Evolutionary conservation across 257 asterid genomes (phyloP).

Genomic region (Solanum bukasovii): DNA sequence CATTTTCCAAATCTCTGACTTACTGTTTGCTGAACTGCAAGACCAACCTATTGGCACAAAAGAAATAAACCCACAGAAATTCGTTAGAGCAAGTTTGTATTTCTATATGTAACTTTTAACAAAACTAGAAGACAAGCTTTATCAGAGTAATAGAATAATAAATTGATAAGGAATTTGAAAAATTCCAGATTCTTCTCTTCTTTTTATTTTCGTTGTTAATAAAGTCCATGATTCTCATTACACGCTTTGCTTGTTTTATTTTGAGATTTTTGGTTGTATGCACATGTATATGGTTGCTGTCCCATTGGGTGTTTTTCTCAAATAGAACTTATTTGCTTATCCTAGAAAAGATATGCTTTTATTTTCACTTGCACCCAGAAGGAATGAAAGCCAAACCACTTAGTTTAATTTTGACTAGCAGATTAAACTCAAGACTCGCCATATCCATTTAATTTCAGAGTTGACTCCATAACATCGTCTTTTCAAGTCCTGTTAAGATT

Average conservation of each 20-base stretch:
- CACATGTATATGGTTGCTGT: background rate
- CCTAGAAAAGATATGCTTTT: background rate
- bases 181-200: background rate
- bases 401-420: background rate
- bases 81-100: background rate
- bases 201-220: background rate
- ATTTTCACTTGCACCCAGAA: background rate
- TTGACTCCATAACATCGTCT: background rate
- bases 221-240: background rate
- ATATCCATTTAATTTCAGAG: background rate
- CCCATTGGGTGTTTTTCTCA: background rate
- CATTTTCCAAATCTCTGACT: slow-evolving; percentile 84
- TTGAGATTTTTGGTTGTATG: background rate
- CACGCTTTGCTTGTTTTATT: background rate
- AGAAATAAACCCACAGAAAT: background rate
- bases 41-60: slow-evolving; percentile 58
- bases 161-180: background rate
- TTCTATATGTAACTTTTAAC: background rate
- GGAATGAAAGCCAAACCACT: background rate
- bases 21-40: slow-evolving; percentile 87
- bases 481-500: background rate
- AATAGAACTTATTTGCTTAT: background rate
- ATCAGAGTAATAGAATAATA: background rate
- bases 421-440: background rate
- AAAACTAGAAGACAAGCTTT: background rate